phyloP scores from a whole-genome alignment of 805 yeast genomes.

The Torulaspora microellipsoides region DNA sequence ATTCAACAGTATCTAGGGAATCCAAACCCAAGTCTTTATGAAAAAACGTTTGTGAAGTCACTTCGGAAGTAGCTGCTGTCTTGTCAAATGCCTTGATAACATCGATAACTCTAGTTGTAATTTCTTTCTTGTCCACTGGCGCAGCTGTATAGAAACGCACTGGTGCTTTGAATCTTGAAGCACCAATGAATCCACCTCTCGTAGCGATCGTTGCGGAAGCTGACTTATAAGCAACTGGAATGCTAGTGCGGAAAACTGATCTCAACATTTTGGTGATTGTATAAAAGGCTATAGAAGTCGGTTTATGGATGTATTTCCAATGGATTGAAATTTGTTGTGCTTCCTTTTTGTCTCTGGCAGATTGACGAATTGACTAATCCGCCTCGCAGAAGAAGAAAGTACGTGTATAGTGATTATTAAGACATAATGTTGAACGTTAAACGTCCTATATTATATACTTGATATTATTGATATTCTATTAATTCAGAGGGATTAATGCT shows the following conservation, averaged over 20 bases:
- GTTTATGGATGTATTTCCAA: too few species aligned
- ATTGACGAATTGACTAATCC: too few species aligned
- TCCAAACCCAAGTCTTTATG: constrained; percentile 61
- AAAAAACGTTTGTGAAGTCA: constrained; percentile 41
- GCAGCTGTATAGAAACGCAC: constrained; percentile 52
- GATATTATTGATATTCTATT: too few species aligned
- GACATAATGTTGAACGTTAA: too few species aligned
- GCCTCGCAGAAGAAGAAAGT: too few species aligned
- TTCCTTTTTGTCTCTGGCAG: too few species aligned
- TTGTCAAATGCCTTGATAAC: constrained; percentile 67
- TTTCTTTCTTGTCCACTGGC: constrained; percentile 69
- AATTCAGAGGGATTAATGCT: too few species aligned
- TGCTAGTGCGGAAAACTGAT: constrained; percentile 40
- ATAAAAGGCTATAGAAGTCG: too few species aligned
- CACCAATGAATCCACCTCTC: constrained; percentile 32
- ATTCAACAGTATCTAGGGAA: constrained; percentile 92
- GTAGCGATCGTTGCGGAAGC: constrained; percentile 33
- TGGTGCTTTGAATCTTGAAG: constrained; percentile 18
- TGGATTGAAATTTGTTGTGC: too few species aligned
- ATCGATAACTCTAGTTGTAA: constrained; percentile 73
- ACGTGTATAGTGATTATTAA: too few species aligned
- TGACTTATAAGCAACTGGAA: constrained; percentile 36
- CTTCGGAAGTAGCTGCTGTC: constrained; percentile 44
- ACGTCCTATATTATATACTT: too few species aligned
- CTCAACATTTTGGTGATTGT: constrained; percentile 42